Base-by-base conservation (phyloP, 108 stramenopile species). In the Chaetoceros muelleri region DNA sequence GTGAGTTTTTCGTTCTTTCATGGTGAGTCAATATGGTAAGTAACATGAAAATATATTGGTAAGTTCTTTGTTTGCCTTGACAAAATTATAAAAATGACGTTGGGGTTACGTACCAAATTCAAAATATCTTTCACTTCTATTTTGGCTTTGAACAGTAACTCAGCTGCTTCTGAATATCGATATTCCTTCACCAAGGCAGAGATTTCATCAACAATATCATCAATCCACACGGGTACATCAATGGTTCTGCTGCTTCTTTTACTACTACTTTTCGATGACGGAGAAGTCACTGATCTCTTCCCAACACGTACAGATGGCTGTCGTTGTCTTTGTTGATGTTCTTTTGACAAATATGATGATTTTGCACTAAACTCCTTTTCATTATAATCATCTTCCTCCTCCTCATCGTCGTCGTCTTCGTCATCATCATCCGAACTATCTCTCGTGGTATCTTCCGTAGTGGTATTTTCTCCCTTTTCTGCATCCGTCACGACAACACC, bases 141-240 rank as follows among this genome's bases (percentile, higher is more conserved):
- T 57, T 83, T 85, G 0, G 82, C 84, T 60, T 83, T 90, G 28
- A 80, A 49, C 60, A 81, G 78, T 7, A 86, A 64, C 8, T 85
- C 84, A 21, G 84, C 82, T n/a, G 78, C 82, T 67, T 86, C 84
- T 17, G 78, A 72, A 62, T 86, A 90, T 2, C 88, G 65, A 27
- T 80, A 82, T 53, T 90, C 88, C 58, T 85, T 83, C 52, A 85
- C 73, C 52, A 84, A 86, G 18, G 88, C 80, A 10, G 75, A 55
- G 20, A 85, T 72, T 67, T 90, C 88, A 59, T 90, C 88, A 0
- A 61, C 67, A 18, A 76, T 62, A 67, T 90, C 88, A 23, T 70
- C 76, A 28, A 90, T 49, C 75, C 76, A 85, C 1, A 81, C 46
- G 24, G 88, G 88, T 25, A 90, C 65, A 47, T 80, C 82, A 59